phyloP scores from a whole-genome alignment of 1,139 yeast genomes.

The Yamadazyma atlantica region DNA sequence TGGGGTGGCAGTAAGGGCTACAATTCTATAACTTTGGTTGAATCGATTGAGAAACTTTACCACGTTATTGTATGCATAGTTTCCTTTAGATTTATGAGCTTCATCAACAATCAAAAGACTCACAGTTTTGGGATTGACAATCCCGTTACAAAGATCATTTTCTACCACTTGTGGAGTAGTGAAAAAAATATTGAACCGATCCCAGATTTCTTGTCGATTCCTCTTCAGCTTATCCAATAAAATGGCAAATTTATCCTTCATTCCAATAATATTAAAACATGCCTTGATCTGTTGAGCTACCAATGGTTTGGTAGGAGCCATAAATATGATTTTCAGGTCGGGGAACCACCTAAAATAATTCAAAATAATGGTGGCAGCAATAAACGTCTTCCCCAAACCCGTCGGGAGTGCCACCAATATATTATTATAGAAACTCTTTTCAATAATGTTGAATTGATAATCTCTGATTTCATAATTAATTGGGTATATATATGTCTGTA shows the following conservation, averaged over 20 bases:
- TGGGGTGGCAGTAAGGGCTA: conserved; percentile 96
- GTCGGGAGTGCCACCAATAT: conserved; percentile 91
- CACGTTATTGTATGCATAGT: conserved; percentile 84
- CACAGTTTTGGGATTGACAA: conserved; percentile 70
- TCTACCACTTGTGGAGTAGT: conserved; percentile 97
- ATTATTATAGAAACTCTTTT: conserved; percentile 70
- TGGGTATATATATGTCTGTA: conserved; percentile 71
- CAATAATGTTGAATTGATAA: conserved; percentile 82
- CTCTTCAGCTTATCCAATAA: conserved; percentile 68
- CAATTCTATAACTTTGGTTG: conserved; percentile 65
- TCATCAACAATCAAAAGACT: conserved; percentile 87
- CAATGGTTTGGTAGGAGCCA: conserved; percentile 96
- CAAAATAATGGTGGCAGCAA: conserved; percentile 91
- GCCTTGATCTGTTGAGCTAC: conserved; percentile 98
- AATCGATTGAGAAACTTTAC: conserved; percentile 64
- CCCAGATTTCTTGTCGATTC: conserved; percentile 76
- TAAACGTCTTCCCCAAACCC: conserved; percentile 95
- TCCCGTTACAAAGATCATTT: conserved; percentile 77
- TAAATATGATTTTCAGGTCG: conserved; percentile 74
- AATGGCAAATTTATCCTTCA: conserved; percentile 74
- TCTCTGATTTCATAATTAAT: conserved; percentile 81
- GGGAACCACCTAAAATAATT: conserved; percentile 87
- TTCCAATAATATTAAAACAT: conserved; percentile 85
- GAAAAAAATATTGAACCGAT: conserved; percentile 73
- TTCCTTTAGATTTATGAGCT: conserved; percentile 92